Conservation (phyloP, 2,329 filamentous ascomycete species). For the Lomentospora prolificans region DNA sequence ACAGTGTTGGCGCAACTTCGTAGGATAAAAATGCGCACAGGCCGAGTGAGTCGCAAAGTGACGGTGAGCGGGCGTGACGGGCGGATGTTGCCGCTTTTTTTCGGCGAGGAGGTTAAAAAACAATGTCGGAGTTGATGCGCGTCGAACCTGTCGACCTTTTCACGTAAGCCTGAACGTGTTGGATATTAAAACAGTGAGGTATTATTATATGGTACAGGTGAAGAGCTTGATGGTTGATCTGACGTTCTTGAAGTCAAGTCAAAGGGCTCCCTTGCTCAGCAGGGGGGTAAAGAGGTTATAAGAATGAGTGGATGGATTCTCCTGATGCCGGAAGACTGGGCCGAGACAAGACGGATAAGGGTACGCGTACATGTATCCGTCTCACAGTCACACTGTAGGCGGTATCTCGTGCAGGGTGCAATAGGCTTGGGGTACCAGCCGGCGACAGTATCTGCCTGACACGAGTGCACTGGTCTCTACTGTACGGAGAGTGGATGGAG, state of each 20-base stretch:
- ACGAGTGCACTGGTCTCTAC: not conserved
- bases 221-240: not conserved
- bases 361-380: not conserved
- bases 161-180: not conserved
- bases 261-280: not conserved
- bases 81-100: not conserved
- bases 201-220: not conserved
- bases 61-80: not conserved
- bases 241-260: not conserved
- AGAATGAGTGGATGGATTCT: not conserved
- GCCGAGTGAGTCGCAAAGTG: not conserved
- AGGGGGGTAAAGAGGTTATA: not conserved
- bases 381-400: not conserved
- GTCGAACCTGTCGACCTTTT: not conserved
- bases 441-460: not conserved
- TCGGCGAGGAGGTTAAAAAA: not conserved
- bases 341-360: not conserved
- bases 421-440: not conserved
- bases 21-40: not conserved
- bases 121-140: not conserved
- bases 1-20: not conserved
- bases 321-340: not conserved
- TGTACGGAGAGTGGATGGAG: too few relatives aligned
- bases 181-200: not conserved
- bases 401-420: not conserved